Evolutionary conservation across 345 rosid species (phyloP).

Genomic region (Anastatica hierochuntica): DNA sequence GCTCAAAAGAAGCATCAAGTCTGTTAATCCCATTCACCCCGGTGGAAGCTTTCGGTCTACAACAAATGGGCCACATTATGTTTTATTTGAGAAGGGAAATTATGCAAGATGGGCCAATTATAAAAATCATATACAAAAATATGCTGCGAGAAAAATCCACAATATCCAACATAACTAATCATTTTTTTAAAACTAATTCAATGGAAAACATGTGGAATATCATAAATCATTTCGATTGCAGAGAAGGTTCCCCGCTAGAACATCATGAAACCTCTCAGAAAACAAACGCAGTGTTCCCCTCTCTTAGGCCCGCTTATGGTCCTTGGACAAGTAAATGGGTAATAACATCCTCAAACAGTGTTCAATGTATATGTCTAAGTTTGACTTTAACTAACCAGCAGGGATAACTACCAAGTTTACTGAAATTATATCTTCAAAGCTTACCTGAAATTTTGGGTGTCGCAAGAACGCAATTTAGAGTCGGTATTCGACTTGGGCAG

Average conservation of each 20-base stretch:
- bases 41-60: constrained; percentile 63
- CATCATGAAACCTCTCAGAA: neutral
- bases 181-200: no score
- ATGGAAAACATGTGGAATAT: neutral
- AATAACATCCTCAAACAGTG: neutral
- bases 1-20: constrained; percentile 50
- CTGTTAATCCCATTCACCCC: constrained; percentile 54
- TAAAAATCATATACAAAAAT: neutral
- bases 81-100: neutral
- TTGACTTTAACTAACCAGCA: neutral
- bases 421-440: constrained; percentile 1
- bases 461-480: constrained; percentile 60
- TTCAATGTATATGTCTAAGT: neutral
- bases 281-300: neutral
- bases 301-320: neutral
- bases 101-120: neutral
- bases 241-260: neutral
- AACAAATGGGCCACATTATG: constrained; percentile 7
- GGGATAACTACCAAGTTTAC: neutral
- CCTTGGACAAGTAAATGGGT: neutral
- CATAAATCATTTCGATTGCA: neutral
- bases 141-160: constrained; percentile 1
- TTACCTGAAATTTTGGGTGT: constrained; percentile 70
- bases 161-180: neutral
- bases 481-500: constrained; percentile 50